Base-by-base conservation (phyloP, 2,329 filamentous ascomycete genomes). In the Neonectria hederae region DNA sequence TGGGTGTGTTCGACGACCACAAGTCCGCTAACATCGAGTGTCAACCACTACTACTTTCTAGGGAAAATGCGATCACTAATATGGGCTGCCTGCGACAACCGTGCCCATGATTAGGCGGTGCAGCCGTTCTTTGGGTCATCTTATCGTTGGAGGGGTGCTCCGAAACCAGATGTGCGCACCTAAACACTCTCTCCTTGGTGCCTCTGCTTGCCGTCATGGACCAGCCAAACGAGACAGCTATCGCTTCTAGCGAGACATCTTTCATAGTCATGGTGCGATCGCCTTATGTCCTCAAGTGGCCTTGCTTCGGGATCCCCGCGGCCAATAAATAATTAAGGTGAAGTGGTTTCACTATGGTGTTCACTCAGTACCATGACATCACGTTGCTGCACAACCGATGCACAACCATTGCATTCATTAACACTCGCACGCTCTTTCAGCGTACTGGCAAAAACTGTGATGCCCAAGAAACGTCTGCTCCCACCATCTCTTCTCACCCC, bases 211-310 rank as follows among this genome's bases (percentile, higher is more conserved):
- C 48, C 57, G 14, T 60, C 51, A 48, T 24, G 46, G 42, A 21
- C 45, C 14, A 45, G 14, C 14, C 10, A 51, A 14, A 19, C 28
- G 10, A 51, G n/a, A 35, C 17, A 21, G 10, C 38, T 14, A 43
- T 28, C n/a, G 8, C 38, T 28, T 62, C 19, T 10, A 54, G n/a
- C 59, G 43, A 60, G 57, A 54, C 51, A 54, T 67, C 6, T 14
- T 57, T 32, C 35, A 51, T 54, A 21, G 48, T 49, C 49, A 55
- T 26, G 28, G 54, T 42, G 54, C 26, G 57, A 21, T 13, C 49
- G 30, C 19, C 48, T 21, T 22, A 13, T 59, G 19, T 22, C 21
- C 42, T 54, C 43, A 24, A 17, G 14, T 45, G 45, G 42, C 45
- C 54, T 62, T 46, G 35, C 28, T 55, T 56, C 52, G 40, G 26